A percentile compares a stretch with the other conserved stretches of the same genome.
Evolutionary conservation across 225 moss, liverwort and hornwort genomes (phyloP).

Genomic region (Climacium dendroides): DNA sequence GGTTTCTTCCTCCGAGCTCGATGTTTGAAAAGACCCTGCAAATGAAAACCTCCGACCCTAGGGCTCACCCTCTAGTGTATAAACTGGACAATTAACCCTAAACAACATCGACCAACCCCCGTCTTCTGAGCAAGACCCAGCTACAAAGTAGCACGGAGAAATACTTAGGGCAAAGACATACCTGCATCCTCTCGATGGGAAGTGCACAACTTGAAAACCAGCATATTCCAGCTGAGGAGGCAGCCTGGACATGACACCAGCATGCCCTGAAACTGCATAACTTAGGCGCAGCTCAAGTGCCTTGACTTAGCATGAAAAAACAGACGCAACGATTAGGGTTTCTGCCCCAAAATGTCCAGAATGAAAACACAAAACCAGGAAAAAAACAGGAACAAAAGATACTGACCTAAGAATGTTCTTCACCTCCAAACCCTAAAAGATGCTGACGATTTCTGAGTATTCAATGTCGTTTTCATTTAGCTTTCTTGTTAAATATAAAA

Average conservation of each 20-base stretch:
- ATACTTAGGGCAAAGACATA: background rate
- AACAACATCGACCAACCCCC: background rate
- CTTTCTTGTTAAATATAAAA: too few relatives aligned
- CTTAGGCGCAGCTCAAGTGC: background rate
- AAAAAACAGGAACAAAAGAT: background rate
- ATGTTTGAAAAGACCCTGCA: background rate
- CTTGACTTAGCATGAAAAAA: background rate
- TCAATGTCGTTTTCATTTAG: too few relatives aligned
- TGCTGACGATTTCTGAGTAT: background rate
- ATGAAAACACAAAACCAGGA: too few relatives aligned
- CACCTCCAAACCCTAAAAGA: background rate
- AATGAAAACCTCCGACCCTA: too few relatives aligned
- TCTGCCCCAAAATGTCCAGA: background rate
- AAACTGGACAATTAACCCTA: background rate
- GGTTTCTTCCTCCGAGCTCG: background rate
- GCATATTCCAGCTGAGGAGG: conserved; percentile 22
- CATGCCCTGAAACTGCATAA: conserved; percentile 15
- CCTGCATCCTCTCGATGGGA: conserved; percentile 29
- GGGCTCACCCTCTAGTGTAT: background rate
- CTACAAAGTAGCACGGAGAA: background rate
- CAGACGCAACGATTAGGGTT: background rate
- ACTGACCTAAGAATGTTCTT: background rate
- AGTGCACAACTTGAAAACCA: conserved; percentile 28
- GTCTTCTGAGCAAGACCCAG: background rate
- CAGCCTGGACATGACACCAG: background rate